Conservation (phyloP, 2,329 filamentous ascomycete species). For the Microsporum ferrugineum region DNA sequence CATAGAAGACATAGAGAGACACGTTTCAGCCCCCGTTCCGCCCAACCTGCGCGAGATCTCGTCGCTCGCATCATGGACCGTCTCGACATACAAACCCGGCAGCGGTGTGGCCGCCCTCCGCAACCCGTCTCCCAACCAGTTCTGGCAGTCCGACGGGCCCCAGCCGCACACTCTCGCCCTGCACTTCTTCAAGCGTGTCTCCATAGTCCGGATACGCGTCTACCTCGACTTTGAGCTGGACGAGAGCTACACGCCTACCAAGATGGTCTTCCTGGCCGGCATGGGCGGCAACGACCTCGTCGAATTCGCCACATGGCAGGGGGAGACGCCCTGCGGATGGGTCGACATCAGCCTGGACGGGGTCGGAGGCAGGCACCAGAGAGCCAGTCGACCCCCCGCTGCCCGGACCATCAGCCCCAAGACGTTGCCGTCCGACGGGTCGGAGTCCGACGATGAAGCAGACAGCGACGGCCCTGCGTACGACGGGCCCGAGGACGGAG, state of each 20-base stretch:
- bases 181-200: constrained; percentile 48
- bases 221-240: constrained; percentile 82
- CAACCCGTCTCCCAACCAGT: constrained; percentile 44
- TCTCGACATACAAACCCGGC: constrained; percentile 51
- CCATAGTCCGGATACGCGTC: constrained; percentile 41
- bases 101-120: constrained; percentile 51
- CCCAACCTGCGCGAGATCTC: constrained; percentile 50
- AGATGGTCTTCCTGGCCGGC: constrained; percentile 78
- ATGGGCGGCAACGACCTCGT: constrained; percentile 86
- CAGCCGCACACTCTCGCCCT: constrained; percentile 53
- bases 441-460: constrained; percentile 9
- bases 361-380: constrained; percentile 41
- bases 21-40: constrained; percentile 27
- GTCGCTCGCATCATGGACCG: constrained; percentile 55
- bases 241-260: constrained; percentile 92
- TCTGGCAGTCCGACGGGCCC: constrained; percentile 57
- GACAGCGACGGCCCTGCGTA: constrained; percentile 17
- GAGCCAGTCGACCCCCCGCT: constrained; percentile 16
- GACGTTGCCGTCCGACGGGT: not conserved
- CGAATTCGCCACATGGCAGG: constrained; percentile 69
- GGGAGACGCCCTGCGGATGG: constrained; percentile 77
- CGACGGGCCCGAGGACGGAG: constrained; percentile 14
- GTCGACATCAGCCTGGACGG: constrained; percentile 65
- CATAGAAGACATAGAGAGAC: constrained; percentile 17
- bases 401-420: not conserved